These are phyloP conservation scores for Leptographium wingfieldii DNA, from an alignment of 2,329 filamentous ascomycete species.

Conservation along the genomic window DNA sequence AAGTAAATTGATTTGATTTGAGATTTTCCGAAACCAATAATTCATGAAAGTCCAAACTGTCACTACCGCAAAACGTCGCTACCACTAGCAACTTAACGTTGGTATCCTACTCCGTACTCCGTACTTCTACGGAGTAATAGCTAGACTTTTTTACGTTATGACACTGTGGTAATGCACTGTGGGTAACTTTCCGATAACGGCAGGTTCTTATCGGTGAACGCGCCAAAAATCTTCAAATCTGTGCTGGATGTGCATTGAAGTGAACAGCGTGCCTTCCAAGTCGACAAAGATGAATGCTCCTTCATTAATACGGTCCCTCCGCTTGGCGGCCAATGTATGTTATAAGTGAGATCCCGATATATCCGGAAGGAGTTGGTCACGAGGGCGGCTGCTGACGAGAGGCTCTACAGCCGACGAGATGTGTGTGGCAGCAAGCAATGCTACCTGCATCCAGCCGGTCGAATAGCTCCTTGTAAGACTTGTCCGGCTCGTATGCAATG, in stretches of 20 bases:
- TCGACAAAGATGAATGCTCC: conserved; percentile 21
- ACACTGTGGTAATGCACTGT: not conserved
- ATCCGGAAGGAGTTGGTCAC: no score
- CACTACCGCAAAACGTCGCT: no score
- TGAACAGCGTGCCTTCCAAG: not conserved
- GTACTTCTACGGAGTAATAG: no score
- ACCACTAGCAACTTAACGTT: no score
- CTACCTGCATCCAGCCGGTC: conserved; percentile 5
- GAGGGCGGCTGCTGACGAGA: not conserved
- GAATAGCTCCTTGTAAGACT: conserved; percentile 10
- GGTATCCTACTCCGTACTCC: no score
- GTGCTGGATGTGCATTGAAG: not conserved
- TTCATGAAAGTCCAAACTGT: no score
- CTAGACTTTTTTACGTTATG: no score
- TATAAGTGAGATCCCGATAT: not conserved
- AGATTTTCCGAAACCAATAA: no score
- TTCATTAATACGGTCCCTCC: conserved; percentile 23
- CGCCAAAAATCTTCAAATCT: conserved; percentile 9
- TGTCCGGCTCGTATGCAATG: not conserved
- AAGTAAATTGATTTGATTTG: no score
- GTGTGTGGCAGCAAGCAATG: conserved; percentile 8
- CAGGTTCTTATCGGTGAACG: not conserved
- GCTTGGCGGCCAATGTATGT: conserved; percentile 16
- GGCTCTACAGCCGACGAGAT: conserved; percentile 2
- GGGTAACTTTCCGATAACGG: conserved; percentile 16